phyloP scores from a whole-genome alignment of 805 yeast genomes.

The Myxozyma lipomycoides region DNA sequence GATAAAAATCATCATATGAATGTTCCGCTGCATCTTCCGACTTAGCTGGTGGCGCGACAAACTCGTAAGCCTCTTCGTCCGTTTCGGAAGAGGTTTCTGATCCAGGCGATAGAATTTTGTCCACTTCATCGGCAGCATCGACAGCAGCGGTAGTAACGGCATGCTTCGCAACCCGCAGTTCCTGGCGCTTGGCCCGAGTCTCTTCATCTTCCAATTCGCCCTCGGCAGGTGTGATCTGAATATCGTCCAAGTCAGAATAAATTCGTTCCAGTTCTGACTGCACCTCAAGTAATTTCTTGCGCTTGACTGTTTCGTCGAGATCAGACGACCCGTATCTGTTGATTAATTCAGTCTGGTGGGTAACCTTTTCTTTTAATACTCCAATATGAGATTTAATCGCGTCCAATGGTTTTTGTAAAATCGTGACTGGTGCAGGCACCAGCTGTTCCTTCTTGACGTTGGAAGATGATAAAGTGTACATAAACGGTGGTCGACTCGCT shows the following conservation, averaged over 20 bases:
- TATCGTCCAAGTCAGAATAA: slow-evolving; percentile 31
- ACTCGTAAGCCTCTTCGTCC: slow-evolving; percentile 15
- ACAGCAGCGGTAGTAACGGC: slow-evolving; percentile 31
- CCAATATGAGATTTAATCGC: slow-evolving; percentile 2
- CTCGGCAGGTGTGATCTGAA: slow-evolving; percentile 14
- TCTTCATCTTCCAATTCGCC: slow-evolving; percentile 17
- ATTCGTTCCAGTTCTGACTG: slow-evolving; percentile 28
- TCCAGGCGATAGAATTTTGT: slow-evolving; percentile 23
- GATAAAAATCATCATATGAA: neutral
- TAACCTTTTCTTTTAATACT: slow-evolving; percentile 2
- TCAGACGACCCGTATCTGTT: slow-evolving; percentile 3
- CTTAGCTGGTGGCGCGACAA: neutral
- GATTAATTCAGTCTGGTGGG: slow-evolving; percentile 6
- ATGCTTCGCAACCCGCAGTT: slow-evolving; percentile 28
- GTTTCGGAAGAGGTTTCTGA: slow-evolving; percentile 16
- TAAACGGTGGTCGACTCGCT: slow-evolving; percentile 15
- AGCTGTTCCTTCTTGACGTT: neutral
- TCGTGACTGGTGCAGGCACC: slow-evolving; percentile 1
- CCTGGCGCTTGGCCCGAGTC: slow-evolving; percentile 9
- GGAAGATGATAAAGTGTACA: slow-evolving; percentile 19
- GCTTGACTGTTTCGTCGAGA: neutral
- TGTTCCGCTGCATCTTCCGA: neutral
- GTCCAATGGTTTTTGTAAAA: slow-evolving; percentile 6
- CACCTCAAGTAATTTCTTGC: slow-evolving; percentile 13
- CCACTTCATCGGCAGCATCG: slow-evolving; percentile 31